These are phyloP conservation scores for Nicotiana attenuata DNA, from an alignment of 257 asterid genomes.

Conservation along the genomic window DNA sequence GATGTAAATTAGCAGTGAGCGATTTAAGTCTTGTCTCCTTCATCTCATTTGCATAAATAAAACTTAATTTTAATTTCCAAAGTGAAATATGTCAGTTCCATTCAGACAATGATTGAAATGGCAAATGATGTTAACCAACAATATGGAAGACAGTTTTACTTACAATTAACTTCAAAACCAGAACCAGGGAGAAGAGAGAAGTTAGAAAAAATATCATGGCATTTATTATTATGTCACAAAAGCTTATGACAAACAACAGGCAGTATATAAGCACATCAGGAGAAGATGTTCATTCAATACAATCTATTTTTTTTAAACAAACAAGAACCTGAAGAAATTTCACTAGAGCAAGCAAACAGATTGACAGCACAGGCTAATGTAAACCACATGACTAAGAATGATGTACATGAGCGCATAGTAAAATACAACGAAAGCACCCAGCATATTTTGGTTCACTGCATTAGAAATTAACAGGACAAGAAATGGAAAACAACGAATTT, in stretches of 20 bases:
- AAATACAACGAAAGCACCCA: neutral
- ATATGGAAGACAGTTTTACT: neutral
- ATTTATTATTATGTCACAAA: neutral
- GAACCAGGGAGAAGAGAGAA: neutral
- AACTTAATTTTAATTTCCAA: conserved; percentile 53
- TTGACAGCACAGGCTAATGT: neutral
- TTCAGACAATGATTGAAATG: neutral
- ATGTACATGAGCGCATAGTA: neutral
- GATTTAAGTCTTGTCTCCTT: conserved; percentile 83
- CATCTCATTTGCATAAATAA: conserved; percentile 87
- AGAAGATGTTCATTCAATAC: neutral
- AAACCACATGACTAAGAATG: neutral
- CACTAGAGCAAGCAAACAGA: conserved; percentile 1
- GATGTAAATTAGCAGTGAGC: conserved; percentile 77
- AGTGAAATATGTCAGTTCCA: neutral
- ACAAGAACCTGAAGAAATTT: neutral
- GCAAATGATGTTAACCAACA: neutral
- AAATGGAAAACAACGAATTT: neutral
- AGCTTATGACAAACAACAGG: neutral
- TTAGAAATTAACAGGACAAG: neutral
- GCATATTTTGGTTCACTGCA: neutral
- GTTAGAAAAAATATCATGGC: neutral
- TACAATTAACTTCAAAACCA: neutral
- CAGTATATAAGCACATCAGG: neutral
- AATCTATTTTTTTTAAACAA: neutral